A percentile compares a stretch with the other conserved stretches of the same genome.
Evolutionary conservation across 768 basidiomycete species (phyloP).

Genomic region (Pulveroboletus sp.): DNA sequence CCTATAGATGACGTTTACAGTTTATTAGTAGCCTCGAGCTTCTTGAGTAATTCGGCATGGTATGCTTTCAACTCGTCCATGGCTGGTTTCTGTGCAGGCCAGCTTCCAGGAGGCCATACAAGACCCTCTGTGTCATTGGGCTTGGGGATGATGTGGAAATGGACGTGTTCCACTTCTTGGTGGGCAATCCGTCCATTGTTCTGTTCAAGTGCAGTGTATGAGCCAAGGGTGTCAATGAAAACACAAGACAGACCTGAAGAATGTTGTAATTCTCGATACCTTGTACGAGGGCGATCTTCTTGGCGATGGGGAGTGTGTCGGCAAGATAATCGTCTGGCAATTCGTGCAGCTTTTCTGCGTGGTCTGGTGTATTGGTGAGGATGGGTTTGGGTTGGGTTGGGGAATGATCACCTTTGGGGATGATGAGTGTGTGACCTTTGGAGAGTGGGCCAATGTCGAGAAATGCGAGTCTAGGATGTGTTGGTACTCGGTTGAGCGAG

Average conservation of each 20-base stretch:
- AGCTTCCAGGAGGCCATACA: conserved; percentile 51
- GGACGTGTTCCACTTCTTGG: conserved; percentile 81
- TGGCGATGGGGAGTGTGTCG: conserved; percentile 77
- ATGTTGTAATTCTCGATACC: conserved; percentile 83
- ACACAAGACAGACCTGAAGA: conserved; percentile 49
- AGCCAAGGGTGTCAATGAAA: too few relatives aligned
- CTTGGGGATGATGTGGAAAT: conserved; percentile 95
- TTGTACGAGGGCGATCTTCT: conserved; percentile 82
- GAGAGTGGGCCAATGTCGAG: conserved; percentile 90
- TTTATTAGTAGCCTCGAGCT: conserved; percentile 15
- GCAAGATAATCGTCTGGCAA: conserved; percentile 81
- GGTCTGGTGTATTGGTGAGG: conserved; percentile 49
- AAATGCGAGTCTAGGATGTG: conserved; percentile 65
- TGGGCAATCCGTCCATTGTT: conserved; percentile 69
- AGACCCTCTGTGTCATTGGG: conserved; percentile 71
- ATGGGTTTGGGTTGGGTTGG: too few relatives aligned
- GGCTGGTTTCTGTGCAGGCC: conserved; percentile 40
- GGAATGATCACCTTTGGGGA: conserved; percentile 86
- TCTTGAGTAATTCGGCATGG: conserved; percentile 16
- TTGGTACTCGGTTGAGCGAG: neutral
- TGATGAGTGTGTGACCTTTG: conserved; percentile 87
- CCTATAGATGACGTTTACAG: conserved; percentile 5
- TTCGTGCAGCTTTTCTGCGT: conserved; percentile 82
- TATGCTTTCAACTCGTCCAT: conserved; percentile 25
- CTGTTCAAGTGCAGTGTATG: conserved; percentile 26